These are phyloP conservation scores for Diplotaxis tenuifolia DNA, from an alignment of 345 rosid species.

Conservation along the genomic window DNA sequence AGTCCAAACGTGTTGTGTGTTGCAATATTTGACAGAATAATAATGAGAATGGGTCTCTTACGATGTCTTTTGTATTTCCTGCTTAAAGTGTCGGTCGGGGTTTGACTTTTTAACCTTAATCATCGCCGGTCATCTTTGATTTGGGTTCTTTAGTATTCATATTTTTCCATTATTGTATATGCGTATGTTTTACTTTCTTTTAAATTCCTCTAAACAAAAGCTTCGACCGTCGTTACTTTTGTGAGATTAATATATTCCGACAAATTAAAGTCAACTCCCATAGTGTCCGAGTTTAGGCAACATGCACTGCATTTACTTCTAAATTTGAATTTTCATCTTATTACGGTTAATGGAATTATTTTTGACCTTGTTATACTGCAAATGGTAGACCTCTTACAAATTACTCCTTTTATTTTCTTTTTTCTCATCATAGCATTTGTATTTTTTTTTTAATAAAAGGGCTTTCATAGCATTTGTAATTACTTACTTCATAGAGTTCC, in stretches of 20 bases:
- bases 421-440: background rate
- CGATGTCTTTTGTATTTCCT: constrained; percentile 23
- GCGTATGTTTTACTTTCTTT: background rate
- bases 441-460: no score
- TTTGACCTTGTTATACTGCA: background rate
- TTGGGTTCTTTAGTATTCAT: constrained; percentile 4
- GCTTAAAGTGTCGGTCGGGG: constrained; percentile 16
- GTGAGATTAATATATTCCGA: constrained; percentile 15
- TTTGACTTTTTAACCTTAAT: constrained; percentile 29
- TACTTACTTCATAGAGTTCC: background rate
- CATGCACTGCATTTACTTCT: constrained; percentile 32
- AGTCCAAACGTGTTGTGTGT: constrained; percentile 32
- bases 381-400: background rate
- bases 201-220: background rate
- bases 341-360: background rate
- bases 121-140: constrained; percentile 37
- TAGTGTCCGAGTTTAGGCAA: constrained; percentile 40
- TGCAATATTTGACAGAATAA: constrained; percentile 32
- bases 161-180: constrained; percentile 26
- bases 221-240: constrained; percentile 27
- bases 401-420: background rate
- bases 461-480: constrained; percentile 6
- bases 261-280: constrained; percentile 27
- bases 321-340: background rate
- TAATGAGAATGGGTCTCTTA: constrained; percentile 25